phyloP scores from a whole-genome alignment of 2,329 filamentous ascomycete species.

The Hymenoscyphus repandus region DNA sequence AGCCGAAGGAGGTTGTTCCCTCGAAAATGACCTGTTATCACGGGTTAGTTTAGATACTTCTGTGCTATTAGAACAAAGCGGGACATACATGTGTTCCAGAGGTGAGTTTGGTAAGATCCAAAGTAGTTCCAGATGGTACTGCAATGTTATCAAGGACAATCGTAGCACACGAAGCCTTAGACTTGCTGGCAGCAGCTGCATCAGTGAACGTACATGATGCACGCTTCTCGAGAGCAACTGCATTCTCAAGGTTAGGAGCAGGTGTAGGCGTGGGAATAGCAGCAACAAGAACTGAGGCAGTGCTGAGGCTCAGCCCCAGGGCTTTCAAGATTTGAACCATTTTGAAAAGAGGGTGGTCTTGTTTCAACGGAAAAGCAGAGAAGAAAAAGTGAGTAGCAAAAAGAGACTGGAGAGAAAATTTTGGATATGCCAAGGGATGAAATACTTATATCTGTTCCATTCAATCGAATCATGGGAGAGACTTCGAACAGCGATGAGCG shows the following conservation, averaged over 20 bases:
- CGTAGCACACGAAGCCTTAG: conserved; percentile 46
- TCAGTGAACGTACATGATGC: conserved; percentile 51
- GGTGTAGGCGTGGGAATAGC: conserved; percentile 22
- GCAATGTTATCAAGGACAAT: conserved; percentile 48
- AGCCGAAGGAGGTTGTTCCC: conserved; percentile 62
- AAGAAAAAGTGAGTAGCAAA: conserved; percentile 4
- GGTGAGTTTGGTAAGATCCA: conserved; percentile 47
- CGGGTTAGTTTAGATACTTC: conserved; percentile 1
- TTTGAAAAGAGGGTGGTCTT: conserved; percentile 1
- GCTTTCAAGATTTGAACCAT: conserved; percentile 22
- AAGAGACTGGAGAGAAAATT: conserved; percentile 7
- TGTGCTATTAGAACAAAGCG: not conserved
- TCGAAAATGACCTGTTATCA: conserved; percentile 50
- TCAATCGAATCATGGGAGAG: not conserved
- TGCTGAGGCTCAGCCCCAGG: conserved; percentile 21
- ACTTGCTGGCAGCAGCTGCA: conserved; percentile 41
- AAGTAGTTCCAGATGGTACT: conserved; percentile 52
- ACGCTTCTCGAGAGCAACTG: conserved; percentile 14
- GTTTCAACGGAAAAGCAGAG: not conserved
- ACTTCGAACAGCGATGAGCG: not conserved
- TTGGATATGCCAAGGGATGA: not conserved
- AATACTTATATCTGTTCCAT: not conserved
- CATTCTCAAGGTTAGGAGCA: conserved; percentile 20
- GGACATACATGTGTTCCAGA: conserved; percentile 35
- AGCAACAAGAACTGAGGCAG: conserved; percentile 16